phyloP scores from a whole-genome alignment of 257 asterid species.

The Solanum stenotomum region DNA sequence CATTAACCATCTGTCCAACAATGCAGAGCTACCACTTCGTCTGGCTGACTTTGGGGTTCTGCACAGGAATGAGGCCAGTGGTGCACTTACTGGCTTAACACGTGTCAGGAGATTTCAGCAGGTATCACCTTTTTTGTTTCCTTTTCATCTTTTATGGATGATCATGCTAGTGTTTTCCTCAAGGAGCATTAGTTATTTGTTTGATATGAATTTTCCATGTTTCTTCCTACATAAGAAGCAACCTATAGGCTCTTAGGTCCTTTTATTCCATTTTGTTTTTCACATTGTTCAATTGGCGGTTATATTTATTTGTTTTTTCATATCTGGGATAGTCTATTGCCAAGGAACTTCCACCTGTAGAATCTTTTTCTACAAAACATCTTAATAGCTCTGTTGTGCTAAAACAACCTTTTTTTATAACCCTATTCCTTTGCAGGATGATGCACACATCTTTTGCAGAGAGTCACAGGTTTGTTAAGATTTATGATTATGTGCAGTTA shows the following conservation, averaged over 20 bases:
- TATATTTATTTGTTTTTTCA: neutral
- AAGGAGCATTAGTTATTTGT: neutral
- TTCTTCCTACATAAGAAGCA: neutral
- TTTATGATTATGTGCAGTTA: constrained; percentile 4
- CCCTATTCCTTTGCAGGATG: constrained; percentile 61
- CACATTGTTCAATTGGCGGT: neutral
- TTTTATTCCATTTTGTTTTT: neutral
- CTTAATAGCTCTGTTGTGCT: neutral
- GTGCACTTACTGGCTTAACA: constrained; percentile 96
- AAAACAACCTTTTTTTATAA: constrained; percentile 9
- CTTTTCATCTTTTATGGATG: neutral
- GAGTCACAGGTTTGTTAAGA: constrained; percentile 69
- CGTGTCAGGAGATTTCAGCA: constrained; percentile 99
- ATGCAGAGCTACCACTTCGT: constrained; percentile 91
- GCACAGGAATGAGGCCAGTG: constrained; percentile 98
- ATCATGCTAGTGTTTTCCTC: neutral
- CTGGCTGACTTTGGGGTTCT: constrained; percentile 95
- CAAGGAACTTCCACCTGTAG: neutral
- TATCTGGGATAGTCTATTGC: neutral
- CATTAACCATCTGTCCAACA: neutral
- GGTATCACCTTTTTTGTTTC: constrained; percentile 31
- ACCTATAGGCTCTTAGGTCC: neutral
- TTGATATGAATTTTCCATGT: neutral
- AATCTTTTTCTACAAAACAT: neutral
- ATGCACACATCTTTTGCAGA: constrained; percentile 98